phyloP scores from a whole-genome alignment of 257 asterid genomes.

The Ilex asprella region DNA sequence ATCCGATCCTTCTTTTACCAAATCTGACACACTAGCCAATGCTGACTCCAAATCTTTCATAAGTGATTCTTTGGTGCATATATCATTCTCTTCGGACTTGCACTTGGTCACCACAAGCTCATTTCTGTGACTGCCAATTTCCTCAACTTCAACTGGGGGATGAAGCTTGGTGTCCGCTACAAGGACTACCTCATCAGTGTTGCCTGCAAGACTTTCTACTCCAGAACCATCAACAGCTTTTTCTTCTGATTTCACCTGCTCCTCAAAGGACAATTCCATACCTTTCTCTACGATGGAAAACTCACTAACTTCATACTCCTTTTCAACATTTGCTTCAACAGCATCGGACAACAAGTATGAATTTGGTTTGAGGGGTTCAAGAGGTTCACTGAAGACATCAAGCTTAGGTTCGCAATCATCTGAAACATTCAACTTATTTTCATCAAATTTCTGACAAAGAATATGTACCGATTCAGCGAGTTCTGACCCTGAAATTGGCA shows the following conservation, averaged over 20 bases:
- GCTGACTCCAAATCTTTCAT: slow-evolving; percentile 67
- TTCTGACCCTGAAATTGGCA: slow-evolving; percentile 44
- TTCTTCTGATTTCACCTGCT: slow-evolving; percentile 21
- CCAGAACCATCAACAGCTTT: slow-evolving; percentile 10
- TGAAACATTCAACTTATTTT: slow-evolving; percentile 31
- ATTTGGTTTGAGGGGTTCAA: slow-evolving; percentile 23
- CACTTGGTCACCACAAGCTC: slow-evolving; percentile 19
- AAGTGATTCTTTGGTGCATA: slow-evolving; percentile 36
- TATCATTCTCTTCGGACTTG: slow-evolving; percentile 18
- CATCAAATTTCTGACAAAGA: slow-evolving; percentile 67
- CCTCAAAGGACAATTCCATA: slow-evolving; percentile 20
- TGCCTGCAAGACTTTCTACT: slow-evolving; percentile 8
- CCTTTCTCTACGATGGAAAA: slow-evolving; percentile 32
- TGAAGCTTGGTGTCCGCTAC: slow-evolving; percentile 10
- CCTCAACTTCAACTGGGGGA: slow-evolving; percentile 10
- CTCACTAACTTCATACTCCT: slow-evolving; percentile 36
- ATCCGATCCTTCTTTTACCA: slow-evolving; percentile 45
- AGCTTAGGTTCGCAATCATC: slow-evolving; percentile 26
- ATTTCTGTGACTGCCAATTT: slow-evolving; percentile 13
- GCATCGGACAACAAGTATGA: slow-evolving; percentile 21
- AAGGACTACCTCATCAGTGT: slow-evolving; percentile 11
- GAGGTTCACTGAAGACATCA: slow-evolving; percentile 26
- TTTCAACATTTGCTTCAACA: slow-evolving; percentile 29
- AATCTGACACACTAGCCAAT: slow-evolving; percentile 36
- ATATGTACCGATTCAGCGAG: slow-evolving; percentile 56